Evolutionary conservation across 176 grass and related monocot genomes (phyloP).

Genomic region (Triticum turgidum): DNA sequence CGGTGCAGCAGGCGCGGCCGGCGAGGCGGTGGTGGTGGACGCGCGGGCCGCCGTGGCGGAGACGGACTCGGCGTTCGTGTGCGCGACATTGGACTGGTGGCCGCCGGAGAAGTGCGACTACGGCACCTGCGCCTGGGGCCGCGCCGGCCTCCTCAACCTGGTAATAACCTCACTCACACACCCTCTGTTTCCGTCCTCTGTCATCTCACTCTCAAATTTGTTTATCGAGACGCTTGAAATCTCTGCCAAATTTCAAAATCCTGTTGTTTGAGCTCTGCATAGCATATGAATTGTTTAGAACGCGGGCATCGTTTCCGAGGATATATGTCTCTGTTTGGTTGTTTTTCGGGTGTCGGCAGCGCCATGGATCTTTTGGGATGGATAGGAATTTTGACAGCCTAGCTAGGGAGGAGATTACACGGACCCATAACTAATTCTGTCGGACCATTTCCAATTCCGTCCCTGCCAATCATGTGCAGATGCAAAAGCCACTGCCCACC

Average conservation of each 20-base stretch:
- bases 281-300: background rate
- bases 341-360: conserved; percentile 9
- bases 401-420: background rate
- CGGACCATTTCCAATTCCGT: background rate
- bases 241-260: background rate
- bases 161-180: conserved; percentile 8
- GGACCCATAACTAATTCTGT: background rate
- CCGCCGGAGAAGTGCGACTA: conserved; percentile 90
- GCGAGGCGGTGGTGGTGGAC: conserved; percentile 47
- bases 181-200: too few species aligned
- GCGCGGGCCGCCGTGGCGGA: conserved; percentile 34
- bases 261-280: background rate
- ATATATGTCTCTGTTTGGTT: background rate
- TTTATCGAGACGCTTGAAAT: background rate
- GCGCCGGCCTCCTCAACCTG: conserved; percentile 66
- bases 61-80: conserved; percentile 71
- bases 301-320: background rate
- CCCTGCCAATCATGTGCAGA: conserved; percentile 39
- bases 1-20: background rate
- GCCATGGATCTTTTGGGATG: background rate
- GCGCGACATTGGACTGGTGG: conserved; percentile 91
- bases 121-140: conserved; percentile 80
- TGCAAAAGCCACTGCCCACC: conserved; percentile 36
- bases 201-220: background rate
- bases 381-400: background rate